Conservation (phyloP, 2,329 filamentous ascomycete species). For the Monosporascus sp. region DNA sequence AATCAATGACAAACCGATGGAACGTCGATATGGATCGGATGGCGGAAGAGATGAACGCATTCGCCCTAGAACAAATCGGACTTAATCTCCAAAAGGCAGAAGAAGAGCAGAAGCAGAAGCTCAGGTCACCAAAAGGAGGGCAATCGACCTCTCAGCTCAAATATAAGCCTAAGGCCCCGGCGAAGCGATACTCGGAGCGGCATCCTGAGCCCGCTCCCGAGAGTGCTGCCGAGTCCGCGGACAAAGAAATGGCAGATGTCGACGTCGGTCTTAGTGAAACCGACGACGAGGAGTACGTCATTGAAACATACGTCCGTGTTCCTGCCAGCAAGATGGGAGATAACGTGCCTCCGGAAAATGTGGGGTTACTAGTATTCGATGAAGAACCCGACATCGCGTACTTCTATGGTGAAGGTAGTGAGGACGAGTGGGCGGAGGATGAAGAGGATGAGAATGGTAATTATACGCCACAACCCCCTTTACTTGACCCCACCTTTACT, state of each 20-base stretch:
- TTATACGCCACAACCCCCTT: conserved; percentile 5
- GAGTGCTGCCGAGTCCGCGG: conserved; percentile 14
- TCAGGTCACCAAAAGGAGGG: conserved; percentile 9
- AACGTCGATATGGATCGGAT: conserved; percentile 34
- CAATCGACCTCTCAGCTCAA: conserved; percentile 26
- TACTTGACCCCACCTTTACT: background rate
- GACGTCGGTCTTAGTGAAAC: conserved; percentile 34
- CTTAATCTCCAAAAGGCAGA: conserved; percentile 46
- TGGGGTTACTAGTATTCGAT: conserved; percentile 54
- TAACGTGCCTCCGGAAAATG: conserved; percentile 42
- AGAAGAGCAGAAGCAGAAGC: conserved; percentile 31
- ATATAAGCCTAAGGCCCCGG: conserved; percentile 53
- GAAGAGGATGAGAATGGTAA: conserved; percentile 64
- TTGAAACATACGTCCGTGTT: conserved; percentile 61
- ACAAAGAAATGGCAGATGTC: conserved; percentile 23
- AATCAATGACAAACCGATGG: conserved; percentile 25
- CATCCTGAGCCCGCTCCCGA: conserved; percentile 40
- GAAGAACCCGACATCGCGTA: conserved; percentile 54
- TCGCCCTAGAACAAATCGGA: conserved; percentile 54
- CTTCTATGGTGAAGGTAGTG: conserved; percentile 58
- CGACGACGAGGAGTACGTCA: conserved; percentile 56
- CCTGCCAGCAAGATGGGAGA: conserved; percentile 46
- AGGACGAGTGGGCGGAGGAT: conserved; percentile 52
- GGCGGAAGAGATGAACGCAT: conserved; percentile 32
- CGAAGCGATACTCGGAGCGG: conserved; percentile 50